A percentile compares a stretch with the other conserved stretches of the same genome.
These are phyloP conservation scores for Xerocomus nothofagi DNA, from an alignment of 1,284 basidiomycete species.

Conservation along the genomic window DNA sequence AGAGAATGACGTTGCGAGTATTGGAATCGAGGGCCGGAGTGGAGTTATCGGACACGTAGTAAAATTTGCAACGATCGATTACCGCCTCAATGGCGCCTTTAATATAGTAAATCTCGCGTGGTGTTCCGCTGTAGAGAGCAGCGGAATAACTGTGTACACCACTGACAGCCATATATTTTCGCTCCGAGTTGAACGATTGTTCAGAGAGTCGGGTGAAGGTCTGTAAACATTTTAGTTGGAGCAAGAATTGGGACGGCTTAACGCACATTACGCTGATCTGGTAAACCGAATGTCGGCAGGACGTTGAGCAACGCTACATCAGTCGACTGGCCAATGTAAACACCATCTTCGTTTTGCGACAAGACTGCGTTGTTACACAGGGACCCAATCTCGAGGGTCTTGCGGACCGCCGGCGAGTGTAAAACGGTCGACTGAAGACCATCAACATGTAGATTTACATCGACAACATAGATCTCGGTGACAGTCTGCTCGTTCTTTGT, in stretches of 20 bases:
- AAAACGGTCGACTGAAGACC: conserved; percentile 30
- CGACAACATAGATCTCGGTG: conserved; percentile 83
- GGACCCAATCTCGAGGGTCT: conserved; percentile 65
- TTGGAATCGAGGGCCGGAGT: conserved; percentile 74
- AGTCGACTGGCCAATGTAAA: conserved; percentile 86
- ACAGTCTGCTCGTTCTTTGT: conserved; percentile 97
- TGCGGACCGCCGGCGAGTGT: conserved; percentile 56
- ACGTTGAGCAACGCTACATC: conserved; percentile 92
- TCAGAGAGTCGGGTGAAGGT: conserved; percentile 77
- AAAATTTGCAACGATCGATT: conserved; percentile 82
- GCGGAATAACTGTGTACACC: conserved; percentile 53
- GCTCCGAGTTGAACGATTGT: conserved; percentile 89
- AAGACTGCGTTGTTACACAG: conserved; percentile 72
- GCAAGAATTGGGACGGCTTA: not conserved
- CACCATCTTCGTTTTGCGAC: conserved; percentile 68
- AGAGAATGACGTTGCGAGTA: conserved; percentile 64
- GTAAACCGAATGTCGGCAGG: conserved; percentile 66
- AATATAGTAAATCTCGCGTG: conserved; percentile 81
- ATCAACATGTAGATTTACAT: conserved; percentile 76
- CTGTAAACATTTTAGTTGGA: conserved; percentile 36
- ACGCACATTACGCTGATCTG: conserved; percentile 71
- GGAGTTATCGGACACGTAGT: conserved; percentile 84
- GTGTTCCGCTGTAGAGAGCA: conserved; percentile 39
- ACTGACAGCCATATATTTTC: conserved; percentile 89
- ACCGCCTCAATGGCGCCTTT: conserved; percentile 93